Evolutionary conservation across 768 basidiomycete genomes (phyloP), one percentile per base, ranked within the genome.

Genomic region (Mycena rebaudengoi): DNA sequence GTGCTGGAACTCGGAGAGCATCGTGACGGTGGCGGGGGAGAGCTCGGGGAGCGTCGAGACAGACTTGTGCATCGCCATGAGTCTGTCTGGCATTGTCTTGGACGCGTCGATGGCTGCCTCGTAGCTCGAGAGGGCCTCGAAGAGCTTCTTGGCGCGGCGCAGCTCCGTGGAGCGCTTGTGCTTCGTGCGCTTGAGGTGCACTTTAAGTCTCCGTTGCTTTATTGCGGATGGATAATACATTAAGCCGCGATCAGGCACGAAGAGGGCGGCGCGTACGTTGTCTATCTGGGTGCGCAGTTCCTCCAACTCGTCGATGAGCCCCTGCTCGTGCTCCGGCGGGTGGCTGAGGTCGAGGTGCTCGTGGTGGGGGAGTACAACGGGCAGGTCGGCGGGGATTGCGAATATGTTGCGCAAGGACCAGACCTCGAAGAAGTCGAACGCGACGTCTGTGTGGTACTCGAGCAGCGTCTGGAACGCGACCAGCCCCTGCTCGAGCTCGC

Each of bases 391-490:
- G 0, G 89, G 86, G 16, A 95, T 83, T 52, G 88, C 86, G 70
- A 97, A 97, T 59, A 95, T 91, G 76, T 97, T 98, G 40, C 94
- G 82, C 71, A 95, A 75, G 12, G 88, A 89, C 95, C 95, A 97
- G 0, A 89, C 90, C 76, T 95, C 95, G 69, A 98, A 93, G 72
- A 91, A 92, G 74, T 98, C 95, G 62, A 96, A 94, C 0, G 95
- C 95, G 44, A 94, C 85, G 71, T 98, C 95, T 43, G 92, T 90
- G 68, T 96, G 95, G 56, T 88, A 88, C 71, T 96, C 93, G 14
- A 98, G 83, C 43, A 96, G 83, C 0, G 95, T 96, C 74, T 96
- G 93, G 66, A 97, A 94, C 23, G 92, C 85, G 50, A 94, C 90
- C 2, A 95, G 77, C 2, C 94, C 95, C 77, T 94, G 88, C 67